Evolutionary conservation across 306 rosid species (phyloP).

Genomic region (Potentilla sterilis): DNA sequence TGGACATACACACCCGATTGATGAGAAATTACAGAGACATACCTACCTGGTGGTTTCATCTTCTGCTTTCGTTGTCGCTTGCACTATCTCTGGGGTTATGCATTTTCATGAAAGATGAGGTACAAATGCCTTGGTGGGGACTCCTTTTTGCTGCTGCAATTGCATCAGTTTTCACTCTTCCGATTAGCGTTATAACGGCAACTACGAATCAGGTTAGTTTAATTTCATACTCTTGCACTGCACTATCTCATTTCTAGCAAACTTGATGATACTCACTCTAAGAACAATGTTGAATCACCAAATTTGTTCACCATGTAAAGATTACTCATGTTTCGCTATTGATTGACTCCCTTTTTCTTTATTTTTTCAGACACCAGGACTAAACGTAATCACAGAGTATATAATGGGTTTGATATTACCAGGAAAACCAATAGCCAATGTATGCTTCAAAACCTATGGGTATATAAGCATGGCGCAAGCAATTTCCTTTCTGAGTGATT

Average conservation of each 20-base stretch:
- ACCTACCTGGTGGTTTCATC: constrained; percentile 79
- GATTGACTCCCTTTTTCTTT: no score
- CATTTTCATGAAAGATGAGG: constrained; percentile 40
- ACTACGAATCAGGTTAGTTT: constrained; percentile 41
- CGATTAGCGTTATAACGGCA: constrained; percentile 40
- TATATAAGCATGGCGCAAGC: constrained; percentile 79
- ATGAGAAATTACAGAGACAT: constrained; percentile 70
- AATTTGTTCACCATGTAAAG: not conserved
- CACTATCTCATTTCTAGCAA: no score
- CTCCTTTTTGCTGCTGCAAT: constrained; percentile 34
- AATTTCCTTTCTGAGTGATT: constrained; percentile 78
- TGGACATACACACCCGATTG: constrained; percentile 76
- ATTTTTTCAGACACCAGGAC: constrained; percentile 58
- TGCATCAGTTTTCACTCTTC: constrained; percentile 41
- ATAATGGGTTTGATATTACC: constrained; percentile 70
- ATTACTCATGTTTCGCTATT: no score
- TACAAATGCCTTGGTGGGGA: constrained; percentile 43
- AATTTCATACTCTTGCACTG: not conserved
- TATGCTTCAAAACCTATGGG: constrained; percentile 86
- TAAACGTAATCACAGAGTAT: constrained; percentile 72
- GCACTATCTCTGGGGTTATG: constrained; percentile 38
- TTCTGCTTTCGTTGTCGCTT: constrained; percentile 37
- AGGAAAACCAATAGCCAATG: constrained; percentile 82
- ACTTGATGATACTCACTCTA: not conserved
- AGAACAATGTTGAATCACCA: not conserved